Conservation (phyloP, 2,329 filamentous ascomycete genomes). For the Alternaria alternata region DNA sequence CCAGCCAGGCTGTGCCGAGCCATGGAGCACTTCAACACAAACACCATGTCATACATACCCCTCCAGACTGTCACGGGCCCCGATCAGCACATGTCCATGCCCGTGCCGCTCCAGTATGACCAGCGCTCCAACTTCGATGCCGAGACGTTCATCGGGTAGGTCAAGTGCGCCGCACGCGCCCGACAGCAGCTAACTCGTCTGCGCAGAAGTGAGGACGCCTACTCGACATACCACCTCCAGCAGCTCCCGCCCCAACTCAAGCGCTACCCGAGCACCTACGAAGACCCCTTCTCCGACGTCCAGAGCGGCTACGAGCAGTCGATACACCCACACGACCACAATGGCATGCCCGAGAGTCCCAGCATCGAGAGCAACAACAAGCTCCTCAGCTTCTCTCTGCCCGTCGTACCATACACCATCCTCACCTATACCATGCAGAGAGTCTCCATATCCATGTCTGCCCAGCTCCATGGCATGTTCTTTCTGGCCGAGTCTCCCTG, state of each 20-base stretch:
- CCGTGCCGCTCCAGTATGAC: constrained; percentile 60
- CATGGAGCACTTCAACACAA: constrained; percentile 67
- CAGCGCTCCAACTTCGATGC: constrained; percentile 68
- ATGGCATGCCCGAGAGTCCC: constrained; percentile 58
- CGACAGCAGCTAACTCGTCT: constrained; percentile 38
- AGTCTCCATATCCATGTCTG: constrained; percentile 71
- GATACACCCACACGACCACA: constrained; percentile 56
- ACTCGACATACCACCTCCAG: constrained; percentile 53
- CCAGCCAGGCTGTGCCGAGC: constrained; percentile 37
- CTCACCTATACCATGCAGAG: constrained; percentile 70
- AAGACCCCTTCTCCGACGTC: constrained; percentile 61
- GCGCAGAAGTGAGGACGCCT: constrained; percentile 61
- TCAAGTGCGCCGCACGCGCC: not conserved
- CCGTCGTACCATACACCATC: constrained; percentile 63
- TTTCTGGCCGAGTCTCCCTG: constrained; percentile 83
- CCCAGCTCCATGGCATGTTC: constrained; percentile 88
- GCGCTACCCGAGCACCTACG: constrained; percentile 60
- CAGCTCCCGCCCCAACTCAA: constrained; percentile 55
- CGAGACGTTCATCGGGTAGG: constrained; percentile 68
- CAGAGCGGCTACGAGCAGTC: constrained; percentile 59
- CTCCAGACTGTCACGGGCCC: constrained; percentile 60
- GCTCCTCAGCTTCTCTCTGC: constrained; percentile 61
- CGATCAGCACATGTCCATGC: constrained; percentile 50
- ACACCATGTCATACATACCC: constrained; percentile 69
- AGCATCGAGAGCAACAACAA: constrained; percentile 71